These are phyloP conservation scores for Nicotiana undulata DNA, from an alignment of 257 asterid genomes.

Conservation along the genomic window DNA sequence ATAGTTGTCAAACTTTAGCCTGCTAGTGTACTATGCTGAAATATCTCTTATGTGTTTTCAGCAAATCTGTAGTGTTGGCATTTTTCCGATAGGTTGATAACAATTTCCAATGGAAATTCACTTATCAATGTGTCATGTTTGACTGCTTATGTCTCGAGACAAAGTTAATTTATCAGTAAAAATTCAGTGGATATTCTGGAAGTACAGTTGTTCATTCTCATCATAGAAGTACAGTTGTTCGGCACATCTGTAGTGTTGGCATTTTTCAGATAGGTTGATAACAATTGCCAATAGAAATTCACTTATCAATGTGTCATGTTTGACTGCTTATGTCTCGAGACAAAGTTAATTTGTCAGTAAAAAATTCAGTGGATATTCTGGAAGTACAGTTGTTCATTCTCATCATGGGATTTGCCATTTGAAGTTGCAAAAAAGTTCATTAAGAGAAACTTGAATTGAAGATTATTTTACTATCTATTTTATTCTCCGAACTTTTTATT, in stretches of 20 bases:
- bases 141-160: neutral
- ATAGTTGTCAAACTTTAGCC: neutral
- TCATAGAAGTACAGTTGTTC: no score
- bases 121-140: neutral
- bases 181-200: neutral
- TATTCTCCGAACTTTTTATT: conserved; percentile 5
- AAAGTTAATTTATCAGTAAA: neutral
- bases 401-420: neutral
- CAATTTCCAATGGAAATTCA: neutral
- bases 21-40: neutral
- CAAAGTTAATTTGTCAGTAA: neutral
- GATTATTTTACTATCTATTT: neutral
- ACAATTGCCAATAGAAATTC: neutral
- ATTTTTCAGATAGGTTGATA: neutral
- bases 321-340: neutral
- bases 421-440: neutral
- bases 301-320: neutral
- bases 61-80: neutral
- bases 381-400: neutral
- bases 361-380: neutral
- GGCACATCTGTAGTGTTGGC: neutral
- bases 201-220: neutral
- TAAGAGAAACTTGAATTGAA: neutral
- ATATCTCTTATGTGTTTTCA: neutral
- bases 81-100: neutral